Evolutionary conservation across 169 alveolate genomes (phyloP).

Genomic region (Perkinsus chesapeaki): DNA sequence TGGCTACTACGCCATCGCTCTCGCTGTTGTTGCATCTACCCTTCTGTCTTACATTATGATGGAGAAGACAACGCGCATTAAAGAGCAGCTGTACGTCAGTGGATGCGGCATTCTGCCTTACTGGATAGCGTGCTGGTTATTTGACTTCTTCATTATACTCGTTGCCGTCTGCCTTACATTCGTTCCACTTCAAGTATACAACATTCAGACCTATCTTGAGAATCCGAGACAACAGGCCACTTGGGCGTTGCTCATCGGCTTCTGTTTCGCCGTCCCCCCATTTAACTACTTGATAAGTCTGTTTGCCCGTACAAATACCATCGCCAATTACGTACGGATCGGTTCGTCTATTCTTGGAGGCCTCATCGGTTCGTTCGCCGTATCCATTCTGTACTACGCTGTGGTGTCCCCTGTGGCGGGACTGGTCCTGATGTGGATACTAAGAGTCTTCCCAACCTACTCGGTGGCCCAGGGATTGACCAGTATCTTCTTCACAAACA

Average conservation of each 20-base stretch:
- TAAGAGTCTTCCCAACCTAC: background rate
- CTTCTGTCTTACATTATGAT: background rate
- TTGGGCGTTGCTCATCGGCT: background rate
- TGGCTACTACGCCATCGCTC: background rate
- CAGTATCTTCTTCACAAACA: background rate
- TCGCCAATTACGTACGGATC: background rate
- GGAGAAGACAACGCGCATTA: background rate
- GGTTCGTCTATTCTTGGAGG: background rate
- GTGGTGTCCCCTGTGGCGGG: background rate
- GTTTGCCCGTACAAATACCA: background rate
- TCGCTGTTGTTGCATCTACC: background rate
- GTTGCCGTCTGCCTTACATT: background rate
- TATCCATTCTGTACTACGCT: background rate
- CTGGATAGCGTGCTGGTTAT: background rate
- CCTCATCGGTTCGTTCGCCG: background rate
- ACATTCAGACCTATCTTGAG: background rate
- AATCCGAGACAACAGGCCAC: background rate
- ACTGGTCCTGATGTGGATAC: background rate
- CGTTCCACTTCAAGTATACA: background rate
- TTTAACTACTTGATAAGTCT: background rate
- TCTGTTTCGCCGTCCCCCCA: background rate
- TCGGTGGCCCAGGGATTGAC: background rate
- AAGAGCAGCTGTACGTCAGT: background rate
- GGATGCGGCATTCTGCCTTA: background rate
- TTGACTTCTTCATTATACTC: background rate